Evolutionary conservation across 371 early-diverging fungal species (phyloP).

Genomic region (Lichtheimia ornata): DNA sequence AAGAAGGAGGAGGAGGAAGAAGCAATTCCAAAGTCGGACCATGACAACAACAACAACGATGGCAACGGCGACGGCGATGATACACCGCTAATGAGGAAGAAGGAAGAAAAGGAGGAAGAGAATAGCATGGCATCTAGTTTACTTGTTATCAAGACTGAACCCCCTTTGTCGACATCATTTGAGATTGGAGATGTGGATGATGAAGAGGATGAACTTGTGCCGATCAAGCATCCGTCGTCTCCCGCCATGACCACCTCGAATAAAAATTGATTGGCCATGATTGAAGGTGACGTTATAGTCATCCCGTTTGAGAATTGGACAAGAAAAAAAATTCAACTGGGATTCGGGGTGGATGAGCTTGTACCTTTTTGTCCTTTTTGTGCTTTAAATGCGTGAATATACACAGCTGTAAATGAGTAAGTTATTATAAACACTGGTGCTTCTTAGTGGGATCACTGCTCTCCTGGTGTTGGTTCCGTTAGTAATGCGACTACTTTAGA

Average conservation of each 20-base stretch:
- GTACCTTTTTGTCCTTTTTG: conserved; percentile 1
- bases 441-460: not conserved
- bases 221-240: conserved; percentile 9
- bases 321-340: not conserved
- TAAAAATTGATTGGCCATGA: conserved; percentile 3
- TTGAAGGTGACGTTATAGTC: not conserved
- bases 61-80: not conserved
- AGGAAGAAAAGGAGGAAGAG: not conserved
- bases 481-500: conserved; percentile 18
- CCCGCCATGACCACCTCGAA: not conserved
- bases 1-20: not conserved
- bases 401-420: conserved; percentile 18
- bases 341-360: not conserved
- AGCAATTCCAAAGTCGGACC: conserved; percentile 7
- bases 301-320: not conserved
- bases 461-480: conserved; percentile 16
- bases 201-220: conserved; percentile 31
- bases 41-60: not conserved
- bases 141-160: conserved; percentile 12
- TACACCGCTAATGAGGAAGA: not conserved
- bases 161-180: conserved; percentile 34
- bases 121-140: conserved; percentile 8
- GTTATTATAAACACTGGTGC: conserved; percentile 15
- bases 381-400: conserved; percentile 1
- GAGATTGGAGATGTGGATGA: conserved; percentile 60